Base-by-base conservation (phyloP, 2,329 filamentous ascomycete genomes). In the Fusarium albidum region DNA sequence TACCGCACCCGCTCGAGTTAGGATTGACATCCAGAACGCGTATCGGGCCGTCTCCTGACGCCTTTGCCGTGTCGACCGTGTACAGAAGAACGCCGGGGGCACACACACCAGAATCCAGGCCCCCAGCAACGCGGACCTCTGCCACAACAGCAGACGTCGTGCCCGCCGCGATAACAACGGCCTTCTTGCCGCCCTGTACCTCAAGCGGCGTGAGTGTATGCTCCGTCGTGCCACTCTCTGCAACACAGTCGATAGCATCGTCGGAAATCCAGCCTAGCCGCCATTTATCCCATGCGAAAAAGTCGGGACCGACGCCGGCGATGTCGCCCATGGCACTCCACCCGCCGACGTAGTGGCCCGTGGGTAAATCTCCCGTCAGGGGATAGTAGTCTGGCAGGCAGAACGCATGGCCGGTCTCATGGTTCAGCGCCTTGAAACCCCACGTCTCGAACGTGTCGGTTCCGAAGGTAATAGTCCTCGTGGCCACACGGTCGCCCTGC, bases 221-320 rank as follows among this genome's bases (percentile, higher is more conserved):
- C 9, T 61, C 61, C 4, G 49, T 73, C 3, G 58, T 66, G 3
- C 65, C 68, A 3, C 40, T 17, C 1, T 45, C 43, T 3, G 56
- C 40, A 14, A 74, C 51, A 40, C 73, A 75, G n/a, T 70, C 69
- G 14, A 75, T 17, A 26, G 70, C 64, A 2, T 60, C 49, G 18
- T 75, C 72, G 1, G 50, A 43, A 6, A 75, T 49, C 73, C 73
- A 75, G 14, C 73, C 72, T 18, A 75, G 57, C 27, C 70, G 62
- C 72, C 73, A 75, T 61, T 75, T 74, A 48, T 75, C 66, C 72
- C 73, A 75, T 3, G 69, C 69, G 28, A 75, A 74, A 42, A 68
- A 75, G 29, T 75, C 72, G 12, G 71, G 71, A 11, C 63, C 69
- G 2, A 64, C 67, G 2, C 70, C 73, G 43, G 57, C 64, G 26